Percentiles rank a stretch among this genome's conserved stretches.
Evolutionary conservation across 2,329 filamentous ascomycete species (phyloP).

Genomic region (Sporothrix pallida): DNA sequence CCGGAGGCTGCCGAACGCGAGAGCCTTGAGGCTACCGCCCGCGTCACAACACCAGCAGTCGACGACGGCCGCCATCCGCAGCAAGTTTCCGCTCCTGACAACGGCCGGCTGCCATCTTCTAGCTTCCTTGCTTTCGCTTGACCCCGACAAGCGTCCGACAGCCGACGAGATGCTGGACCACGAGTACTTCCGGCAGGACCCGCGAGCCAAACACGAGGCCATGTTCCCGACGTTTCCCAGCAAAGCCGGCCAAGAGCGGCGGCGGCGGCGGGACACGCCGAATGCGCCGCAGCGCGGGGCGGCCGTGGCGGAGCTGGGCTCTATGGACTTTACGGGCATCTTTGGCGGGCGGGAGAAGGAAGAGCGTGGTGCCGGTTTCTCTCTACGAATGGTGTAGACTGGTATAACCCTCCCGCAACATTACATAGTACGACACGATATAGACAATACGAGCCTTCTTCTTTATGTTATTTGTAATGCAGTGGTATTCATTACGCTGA

Average conservation of each 20-base stretch:
- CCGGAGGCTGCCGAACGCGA: conserved; percentile 84
- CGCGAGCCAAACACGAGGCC: conserved; percentile 83
- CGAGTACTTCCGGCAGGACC: conserved; percentile 86
- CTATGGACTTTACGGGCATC: conserved; percentile 71
- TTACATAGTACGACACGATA: neutral
- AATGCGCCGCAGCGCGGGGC: conserved; percentile 82
- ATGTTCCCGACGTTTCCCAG: conserved; percentile 98
- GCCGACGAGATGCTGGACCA: conserved; percentile 78
- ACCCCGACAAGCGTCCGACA: conserved; percentile 73
- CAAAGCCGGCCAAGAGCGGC: conserved; percentile 88
- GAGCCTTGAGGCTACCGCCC: conserved; percentile 72
- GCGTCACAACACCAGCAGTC: conserved; percentile 44
- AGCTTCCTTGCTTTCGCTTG: conserved; percentile 70
- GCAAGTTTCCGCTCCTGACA: conserved; percentile 82
- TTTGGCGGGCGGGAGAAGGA: conserved; percentile 71
- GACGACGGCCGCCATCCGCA: conserved; percentile 65
- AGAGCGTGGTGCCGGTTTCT: conserved; percentile 69
- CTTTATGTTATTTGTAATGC: neutral
- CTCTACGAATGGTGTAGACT: conserved; percentile 63
- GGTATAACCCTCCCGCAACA: neutral
- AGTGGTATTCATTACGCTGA: conserved; percentile 32
- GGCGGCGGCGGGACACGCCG: conserved; percentile 74
- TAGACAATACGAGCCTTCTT: too few species aligned
- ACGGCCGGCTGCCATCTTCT: conserved; percentile 74
- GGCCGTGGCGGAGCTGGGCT: conserved; percentile 61